phyloP scores from a whole-genome alignment of 805 yeast species.

The Aciculoconidium aculeatum region DNA sequence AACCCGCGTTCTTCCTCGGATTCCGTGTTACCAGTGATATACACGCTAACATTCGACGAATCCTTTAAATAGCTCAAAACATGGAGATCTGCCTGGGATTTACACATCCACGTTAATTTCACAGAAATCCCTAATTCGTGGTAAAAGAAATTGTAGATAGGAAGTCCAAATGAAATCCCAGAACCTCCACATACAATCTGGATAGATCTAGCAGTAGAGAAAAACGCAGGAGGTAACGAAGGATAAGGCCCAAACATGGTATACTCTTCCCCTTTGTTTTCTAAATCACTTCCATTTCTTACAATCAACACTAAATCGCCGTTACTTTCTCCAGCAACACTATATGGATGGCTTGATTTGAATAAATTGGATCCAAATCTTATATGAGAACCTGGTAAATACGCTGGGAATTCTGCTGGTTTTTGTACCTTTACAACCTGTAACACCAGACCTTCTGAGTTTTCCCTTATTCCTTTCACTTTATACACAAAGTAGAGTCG shows the following conservation, averaged over 20 bases:
- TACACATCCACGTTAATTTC: slow-evolving; percentile 51
- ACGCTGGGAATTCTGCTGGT: slow-evolving; percentile 17
- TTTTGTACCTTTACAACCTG: slow-evolving; percentile 15
- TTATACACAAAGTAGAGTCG: slow-evolving; percentile 19
- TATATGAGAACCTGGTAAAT: slow-evolving; percentile 54
- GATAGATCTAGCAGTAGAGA: slow-evolving; percentile 45
- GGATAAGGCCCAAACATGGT: slow-evolving; percentile 33
- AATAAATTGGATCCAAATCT: slow-evolving; percentile 35
- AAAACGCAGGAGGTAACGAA: slow-evolving; percentile 39
- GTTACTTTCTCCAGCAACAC: slow-evolving; percentile 35
- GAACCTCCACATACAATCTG: slow-evolving; percentile 66
- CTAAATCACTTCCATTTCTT: slow-evolving; percentile 27
- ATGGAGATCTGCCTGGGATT: slow-evolving; percentile 42
- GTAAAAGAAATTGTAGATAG: slow-evolving; percentile 42
- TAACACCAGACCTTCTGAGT: no score
- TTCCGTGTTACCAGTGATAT: no score
- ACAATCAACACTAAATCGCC: slow-evolving; percentile 38
- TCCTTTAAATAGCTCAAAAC: slow-evolving; percentile 33
- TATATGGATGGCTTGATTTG: slow-evolving; percentile 63
- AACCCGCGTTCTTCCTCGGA: no score
- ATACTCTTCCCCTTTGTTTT: slow-evolving; percentile 14
- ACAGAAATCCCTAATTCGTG: slow-evolving; percentile 16
- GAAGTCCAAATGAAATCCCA: slow-evolving; percentile 61
- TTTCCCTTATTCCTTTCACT: no score
- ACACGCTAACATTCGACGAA: no score